phyloP scores from a whole-genome alignment of 257 asterid genomes.

The Gentiana macrophylla region DNA sequence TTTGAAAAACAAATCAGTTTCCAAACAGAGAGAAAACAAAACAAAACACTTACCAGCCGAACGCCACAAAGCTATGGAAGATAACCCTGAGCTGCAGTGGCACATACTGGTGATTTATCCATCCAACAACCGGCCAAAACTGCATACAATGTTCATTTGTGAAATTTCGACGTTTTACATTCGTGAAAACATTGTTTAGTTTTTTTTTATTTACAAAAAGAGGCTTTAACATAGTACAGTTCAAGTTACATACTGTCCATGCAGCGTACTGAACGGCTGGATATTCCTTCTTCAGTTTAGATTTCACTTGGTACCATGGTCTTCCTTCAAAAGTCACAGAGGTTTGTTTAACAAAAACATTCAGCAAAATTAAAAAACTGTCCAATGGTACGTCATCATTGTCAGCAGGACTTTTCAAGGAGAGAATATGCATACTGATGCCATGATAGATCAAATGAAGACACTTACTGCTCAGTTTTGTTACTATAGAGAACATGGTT shows the following conservation, averaged over 20 bases:
- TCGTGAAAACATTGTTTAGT: background rate
- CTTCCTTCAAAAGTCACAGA: conserved; percentile 42
- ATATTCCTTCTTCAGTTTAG: conserved; percentile 80
- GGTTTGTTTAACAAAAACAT: background rate
- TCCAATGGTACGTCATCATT: no score
- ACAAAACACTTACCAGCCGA: conserved; percentile 49
- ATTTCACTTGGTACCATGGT: conserved; percentile 73
- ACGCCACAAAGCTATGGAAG: conserved; percentile 69
- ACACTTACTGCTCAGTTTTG: no score
- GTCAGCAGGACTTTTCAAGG: no score
- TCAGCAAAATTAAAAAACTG: background rate
- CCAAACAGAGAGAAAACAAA: background rate
- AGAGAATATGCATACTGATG: no score
- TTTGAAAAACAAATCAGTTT: background rate
- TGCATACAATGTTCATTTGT: conserved; percentile 20
- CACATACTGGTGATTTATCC: conserved; percentile 84
- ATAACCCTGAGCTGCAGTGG: conserved; percentile 89
- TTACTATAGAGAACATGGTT: no score
- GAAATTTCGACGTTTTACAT: background rate
- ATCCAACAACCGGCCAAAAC: conserved; percentile 99
- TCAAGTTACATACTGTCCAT: conserved; percentile 53
- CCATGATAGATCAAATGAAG: no score
- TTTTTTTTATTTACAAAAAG: background rate
- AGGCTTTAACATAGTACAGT: no score
- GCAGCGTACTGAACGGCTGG: conserved; percentile 72